phyloP scores from a whole-genome alignment of 257 asterid genomes.

The Ophiorrhiza pumila region DNA sequence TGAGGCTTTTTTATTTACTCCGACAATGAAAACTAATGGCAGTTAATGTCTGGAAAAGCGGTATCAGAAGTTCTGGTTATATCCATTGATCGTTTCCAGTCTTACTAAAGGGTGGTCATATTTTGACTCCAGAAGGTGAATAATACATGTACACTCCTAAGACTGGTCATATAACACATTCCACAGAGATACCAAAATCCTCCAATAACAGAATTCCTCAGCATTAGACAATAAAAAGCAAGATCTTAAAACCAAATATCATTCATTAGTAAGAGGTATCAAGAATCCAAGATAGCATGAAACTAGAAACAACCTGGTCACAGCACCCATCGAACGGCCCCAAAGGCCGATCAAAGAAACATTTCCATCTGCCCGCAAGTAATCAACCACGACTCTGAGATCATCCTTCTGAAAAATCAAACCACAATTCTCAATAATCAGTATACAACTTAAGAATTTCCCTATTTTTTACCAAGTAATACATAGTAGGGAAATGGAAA shows the following conservation, averaged over 20 bases:
- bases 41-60: neutral
- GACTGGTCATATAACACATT: neutral
- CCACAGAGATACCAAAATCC: neutral
- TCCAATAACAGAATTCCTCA: neutral
- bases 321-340: conserved; percentile 99
- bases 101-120: neutral
- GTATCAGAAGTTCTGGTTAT: neutral
- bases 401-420: conserved; percentile 71
- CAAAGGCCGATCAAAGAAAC: conserved; percentile 87
- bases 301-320: conserved; percentile 55
- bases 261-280: neutral
- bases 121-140: neutral
- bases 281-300: neutral
- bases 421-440: conserved; percentile 17
- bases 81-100: neutral
- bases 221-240: neutral
- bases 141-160: neutral
- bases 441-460: too few relatives aligned
- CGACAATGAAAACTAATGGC: neutral
- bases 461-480: too few relatives aligned
- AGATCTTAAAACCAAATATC: too few relatives aligned
- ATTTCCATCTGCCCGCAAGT: conserved; percentile 71
- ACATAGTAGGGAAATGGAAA: too few relatives aligned
- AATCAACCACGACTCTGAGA: conserved; percentile 78
- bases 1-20: neutral